Evolutionary conservation across 495 filamentous ascomycete species (phyloP).

Genomic region (Hypoxylon subgilvum): DNA sequence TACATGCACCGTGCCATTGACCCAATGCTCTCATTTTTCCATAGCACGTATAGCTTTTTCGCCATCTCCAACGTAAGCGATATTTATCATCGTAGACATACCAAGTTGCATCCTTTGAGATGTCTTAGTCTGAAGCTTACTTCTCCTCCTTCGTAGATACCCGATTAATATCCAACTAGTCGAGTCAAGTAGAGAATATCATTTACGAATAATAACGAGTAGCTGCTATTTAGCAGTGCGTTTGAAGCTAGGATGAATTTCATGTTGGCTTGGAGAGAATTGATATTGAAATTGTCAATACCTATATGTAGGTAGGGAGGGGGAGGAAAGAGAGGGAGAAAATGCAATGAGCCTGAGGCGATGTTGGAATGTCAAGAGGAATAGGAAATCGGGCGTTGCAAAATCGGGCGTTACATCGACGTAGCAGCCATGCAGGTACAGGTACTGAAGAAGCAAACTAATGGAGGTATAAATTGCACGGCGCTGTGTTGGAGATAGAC

Average conservation of each 20-base stretch:
- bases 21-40: too few species aligned
- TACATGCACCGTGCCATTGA: too few species aligned
- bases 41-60: too few species aligned
- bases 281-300: neutral
- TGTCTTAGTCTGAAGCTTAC: too few species aligned
- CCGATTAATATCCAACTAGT: too few species aligned
- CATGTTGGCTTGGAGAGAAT: too few species aligned
- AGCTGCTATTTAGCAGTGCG: too few species aligned
- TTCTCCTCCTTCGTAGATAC: too few species aligned
- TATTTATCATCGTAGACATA: neutral
- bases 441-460: neutral
- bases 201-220: too few species aligned
- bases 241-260: too few species aligned
- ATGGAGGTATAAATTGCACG: neutral
- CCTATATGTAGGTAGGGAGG: constrained; percentile 14
- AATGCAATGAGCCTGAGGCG: constrained; percentile 15
- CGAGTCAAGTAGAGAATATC: too few species aligned
- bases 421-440: neutral
- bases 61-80: too few species aligned
- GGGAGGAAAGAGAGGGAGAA: constrained; percentile 15
- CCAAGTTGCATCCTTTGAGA: neutral
- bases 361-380: constrained; percentile 19
- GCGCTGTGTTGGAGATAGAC: neutral
- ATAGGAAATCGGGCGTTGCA: neutral
- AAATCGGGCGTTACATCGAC: constrained; percentile 1